These are phyloP conservation scores for Sporormia fimetaria DNA, from an alignment of 495 filamentous ascomycete genomes.

Conservation along the genomic window DNA sequence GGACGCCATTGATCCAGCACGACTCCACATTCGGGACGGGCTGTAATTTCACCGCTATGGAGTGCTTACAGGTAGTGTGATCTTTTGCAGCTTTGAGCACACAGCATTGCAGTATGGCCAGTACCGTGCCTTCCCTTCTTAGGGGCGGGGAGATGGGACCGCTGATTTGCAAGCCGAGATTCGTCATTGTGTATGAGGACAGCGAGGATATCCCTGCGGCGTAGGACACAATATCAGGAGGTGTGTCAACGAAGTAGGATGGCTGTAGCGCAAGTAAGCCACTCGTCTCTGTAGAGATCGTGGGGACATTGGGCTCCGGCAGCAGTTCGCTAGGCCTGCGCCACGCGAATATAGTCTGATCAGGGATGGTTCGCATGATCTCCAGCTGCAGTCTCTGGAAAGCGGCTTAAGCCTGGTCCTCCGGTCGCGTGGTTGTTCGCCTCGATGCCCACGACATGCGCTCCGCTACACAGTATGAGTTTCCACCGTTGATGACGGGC, in stretches of 20 bases:
- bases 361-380: slow-evolving; percentile 3
- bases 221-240: background rate
- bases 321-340: background rate
- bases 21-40: too few relatives aligned
- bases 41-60: too few relatives aligned
- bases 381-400: slow-evolving; percentile 1
- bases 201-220: too few relatives aligned
- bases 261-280: background rate
- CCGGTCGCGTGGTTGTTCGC: too few relatives aligned
- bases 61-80: too few relatives aligned
- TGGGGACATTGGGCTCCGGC: too few relatives aligned
- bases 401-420: background rate
- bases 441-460: too few relatives aligned
- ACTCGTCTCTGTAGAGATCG: too few relatives aligned
- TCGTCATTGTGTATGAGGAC: slow-evolving; percentile 2
- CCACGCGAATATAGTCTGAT: slow-evolving; percentile 7
- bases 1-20: too few relatives aligned
- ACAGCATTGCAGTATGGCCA: background rate
- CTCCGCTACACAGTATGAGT: too few relatives aligned
- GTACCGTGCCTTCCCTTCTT: too few relatives aligned
- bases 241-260: background rate
- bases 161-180: background rate
- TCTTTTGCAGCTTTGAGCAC: background rate
- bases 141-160: background rate
- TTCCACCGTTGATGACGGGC: too few relatives aligned